Percentiles rank a stretch among this genome's conserved stretches.
phyloP scores from a whole-genome alignment of 495 filamentous ascomycete species.

The Ramalina peruviana region DNA sequence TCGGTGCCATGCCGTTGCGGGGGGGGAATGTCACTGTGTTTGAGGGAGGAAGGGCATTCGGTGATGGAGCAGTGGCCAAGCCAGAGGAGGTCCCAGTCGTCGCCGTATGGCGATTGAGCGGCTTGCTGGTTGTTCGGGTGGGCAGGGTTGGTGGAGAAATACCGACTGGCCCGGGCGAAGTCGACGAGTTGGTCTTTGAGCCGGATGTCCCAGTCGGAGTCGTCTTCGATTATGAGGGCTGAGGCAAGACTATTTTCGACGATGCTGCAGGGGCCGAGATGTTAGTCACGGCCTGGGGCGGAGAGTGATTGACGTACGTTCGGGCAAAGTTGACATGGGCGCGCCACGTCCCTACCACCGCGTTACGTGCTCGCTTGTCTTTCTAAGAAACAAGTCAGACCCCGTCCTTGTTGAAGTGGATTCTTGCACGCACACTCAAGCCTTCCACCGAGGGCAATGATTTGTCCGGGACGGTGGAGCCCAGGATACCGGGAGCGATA shows the following conservation, averaged over 20 bases:
- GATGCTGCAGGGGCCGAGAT: constrained; percentile 15
- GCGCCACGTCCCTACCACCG: constrained; percentile 23
- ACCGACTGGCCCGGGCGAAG: constrained; percentile 30
- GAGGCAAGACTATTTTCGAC: constrained; percentile 30
- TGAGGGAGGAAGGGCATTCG: constrained; percentile 12
- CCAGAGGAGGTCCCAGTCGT: constrained; percentile 45
- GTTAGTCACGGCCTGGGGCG: not conserved
- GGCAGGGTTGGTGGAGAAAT: constrained; percentile 2
- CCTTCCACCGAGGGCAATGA: constrained; percentile 17
- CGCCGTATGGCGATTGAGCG: constrained; percentile 38
- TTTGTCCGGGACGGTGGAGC: constrained; percentile 24
- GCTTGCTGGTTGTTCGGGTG: constrained; percentile 11
- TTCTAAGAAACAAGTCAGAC: too few species aligned
- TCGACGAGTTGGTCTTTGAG: constrained; percentile 34
- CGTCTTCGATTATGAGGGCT: constrained; percentile 43
- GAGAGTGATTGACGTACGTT: constrained; percentile 8
- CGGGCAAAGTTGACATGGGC: constrained; percentile 24
- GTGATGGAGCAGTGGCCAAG: constrained; percentile 35
- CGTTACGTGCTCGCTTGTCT: constrained; percentile 6
- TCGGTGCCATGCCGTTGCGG: not conserved
- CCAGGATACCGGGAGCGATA: constrained; percentile 38
- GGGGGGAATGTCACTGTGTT: not conserved
- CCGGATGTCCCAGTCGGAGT: constrained; percentile 42
- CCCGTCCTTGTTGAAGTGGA: not conserved
- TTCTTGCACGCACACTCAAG: not conserved